Conservation (phyloP, 2,329 filamentous ascomycete species). For the Hymenoscyphus albidus region DNA sequence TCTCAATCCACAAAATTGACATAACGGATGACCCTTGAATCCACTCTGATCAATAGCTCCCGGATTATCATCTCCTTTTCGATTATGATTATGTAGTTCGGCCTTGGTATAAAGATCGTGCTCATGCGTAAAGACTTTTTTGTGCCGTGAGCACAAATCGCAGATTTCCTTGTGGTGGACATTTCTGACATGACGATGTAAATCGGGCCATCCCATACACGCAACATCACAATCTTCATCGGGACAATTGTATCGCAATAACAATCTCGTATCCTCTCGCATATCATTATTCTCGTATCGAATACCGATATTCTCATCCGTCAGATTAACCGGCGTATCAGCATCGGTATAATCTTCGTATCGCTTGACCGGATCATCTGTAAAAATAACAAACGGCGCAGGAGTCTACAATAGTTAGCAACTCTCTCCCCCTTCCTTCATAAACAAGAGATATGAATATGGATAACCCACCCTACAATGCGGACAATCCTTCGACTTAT, state of each 20-base stretch:
- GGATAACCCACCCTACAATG: constrained; percentile 75
- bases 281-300: constrained; percentile 86
- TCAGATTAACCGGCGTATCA: constrained; percentile 65
- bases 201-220: constrained; percentile 73
- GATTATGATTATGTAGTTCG: constrained; percentile 84
- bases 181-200: constrained; percentile 76
- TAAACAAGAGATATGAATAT: not conserved
- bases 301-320: constrained; percentile 84
- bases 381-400: constrained; percentile 86
- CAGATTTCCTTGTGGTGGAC: constrained; percentile 86
- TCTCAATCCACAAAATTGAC: constrained; percentile 83
- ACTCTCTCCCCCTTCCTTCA: not conserved
- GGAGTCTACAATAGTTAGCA: constrained; percentile 46
- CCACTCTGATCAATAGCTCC: constrained; percentile 89
- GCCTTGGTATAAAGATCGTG: constrained; percentile 84
- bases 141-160: constrained; percentile 87
- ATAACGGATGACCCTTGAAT: constrained; percentile 93
- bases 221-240: constrained; percentile 80
- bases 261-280: constrained; percentile 80
- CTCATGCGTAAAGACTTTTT: constrained; percentile 98
- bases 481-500: constrained; percentile 95
- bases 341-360: constrained; percentile 75
- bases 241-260: constrained; percentile 93
- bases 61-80: constrained; percentile 83
- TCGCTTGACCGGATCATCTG: constrained; percentile 74